Evolutionary conservation across 2,329 filamentous ascomycete genomes (phyloP), one percentile per base, ranked within the genome.

Genomic region (Pyrenophora graminea): DNA sequence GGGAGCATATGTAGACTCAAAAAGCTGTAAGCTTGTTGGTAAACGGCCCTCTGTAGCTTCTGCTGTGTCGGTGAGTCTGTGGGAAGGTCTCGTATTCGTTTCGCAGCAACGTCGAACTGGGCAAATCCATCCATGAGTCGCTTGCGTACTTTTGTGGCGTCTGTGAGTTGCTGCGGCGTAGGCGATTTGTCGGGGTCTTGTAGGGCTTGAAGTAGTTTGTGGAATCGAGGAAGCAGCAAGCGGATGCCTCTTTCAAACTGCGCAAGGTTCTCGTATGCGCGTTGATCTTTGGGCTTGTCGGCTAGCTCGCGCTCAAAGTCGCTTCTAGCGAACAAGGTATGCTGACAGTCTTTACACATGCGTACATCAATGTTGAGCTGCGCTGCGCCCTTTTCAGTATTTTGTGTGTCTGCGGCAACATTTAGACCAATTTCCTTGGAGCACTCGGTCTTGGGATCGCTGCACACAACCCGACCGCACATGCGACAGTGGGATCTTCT

Each of bases 401-500:
- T 66, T 44, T 71, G 67, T 55, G 71, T 53, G 37, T 63, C 73
- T 67, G 82, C 76, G 66, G 86, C 80, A 15, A 97, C 86, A 64
- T 89, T 90, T 37, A 99, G 76, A 4, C 87, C 89, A 45, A 99
- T 81, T 62, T 96, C 90, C 7, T 80, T 85, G 1, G 94, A 99
- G 72, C 94, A 99, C 3, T 76, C 85, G 0, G 94, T 99, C 50
- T 84, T 82, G 0, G 84, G 84, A 72, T 99, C 94, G 10, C 91
- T 91, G 69, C 94, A 99, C 0, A 99, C 91, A 0, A 99, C 91
- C 37, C 88, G 85, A 3, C 94, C 94, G 66, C 94, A 99, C 74
- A 96, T 87, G 47, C 94, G 85, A 74, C 94, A 99, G 73, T 99
- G 94, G 72, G 97, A 94, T 61, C 94, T 81, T 64, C 94, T 85